phyloP scores from a whole-genome alignment of 148 eudicot species.

The Euryodendron excelsum region DNA sequence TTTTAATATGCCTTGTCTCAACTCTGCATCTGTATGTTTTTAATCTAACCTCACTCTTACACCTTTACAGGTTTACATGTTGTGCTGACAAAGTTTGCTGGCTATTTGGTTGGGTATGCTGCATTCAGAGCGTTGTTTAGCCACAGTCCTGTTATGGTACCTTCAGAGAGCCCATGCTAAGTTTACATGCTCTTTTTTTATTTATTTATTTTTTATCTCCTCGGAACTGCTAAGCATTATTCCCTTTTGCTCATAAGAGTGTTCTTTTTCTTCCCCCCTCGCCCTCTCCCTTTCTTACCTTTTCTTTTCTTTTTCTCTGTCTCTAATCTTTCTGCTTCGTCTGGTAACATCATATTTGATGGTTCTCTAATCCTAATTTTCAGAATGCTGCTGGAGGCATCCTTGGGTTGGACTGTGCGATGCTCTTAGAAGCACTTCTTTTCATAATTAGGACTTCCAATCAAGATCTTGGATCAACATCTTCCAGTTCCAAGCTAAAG shows the following conservation, averaged over 20 bases:
- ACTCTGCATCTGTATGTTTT: neutral
- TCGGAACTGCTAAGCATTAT: too few relatives aligned
- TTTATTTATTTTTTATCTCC: neutral
- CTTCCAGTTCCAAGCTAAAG: slow-evolving; percentile 24
- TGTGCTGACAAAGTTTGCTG: slow-evolving; percentile 74
- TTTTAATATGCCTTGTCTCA: neutral
- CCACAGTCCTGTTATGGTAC: slow-evolving; percentile 83
- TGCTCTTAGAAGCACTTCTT: slow-evolving; percentile 89
- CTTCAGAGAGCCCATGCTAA: neutral
- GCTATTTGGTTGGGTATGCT: slow-evolving; percentile 80
- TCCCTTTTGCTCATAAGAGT: neutral
- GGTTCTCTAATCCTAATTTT: slow-evolving; percentile 9
- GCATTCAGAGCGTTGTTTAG: slow-evolving; percentile 89
- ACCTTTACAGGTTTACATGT: slow-evolving; percentile 79
- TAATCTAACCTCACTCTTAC: neutral
- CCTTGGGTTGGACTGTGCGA: slow-evolving; percentile 67
- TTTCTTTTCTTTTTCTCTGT: too few relatives aligned
- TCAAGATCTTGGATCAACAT: slow-evolving; percentile 20
- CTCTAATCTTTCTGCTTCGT: neutral
- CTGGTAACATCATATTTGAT: slow-evolving; percentile 16
- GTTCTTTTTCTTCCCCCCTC: neutral
- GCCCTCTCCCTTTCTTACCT: neutral
- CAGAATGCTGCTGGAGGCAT: slow-evolving; percentile 97
- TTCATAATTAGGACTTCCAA: slow-evolving; percentile 71
- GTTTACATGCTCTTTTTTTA: too few relatives aligned